phyloP scores from a whole-genome alignment of 2,329 filamentous ascomycete genomes.

The Trematosphaeria pertusa region DNA sequence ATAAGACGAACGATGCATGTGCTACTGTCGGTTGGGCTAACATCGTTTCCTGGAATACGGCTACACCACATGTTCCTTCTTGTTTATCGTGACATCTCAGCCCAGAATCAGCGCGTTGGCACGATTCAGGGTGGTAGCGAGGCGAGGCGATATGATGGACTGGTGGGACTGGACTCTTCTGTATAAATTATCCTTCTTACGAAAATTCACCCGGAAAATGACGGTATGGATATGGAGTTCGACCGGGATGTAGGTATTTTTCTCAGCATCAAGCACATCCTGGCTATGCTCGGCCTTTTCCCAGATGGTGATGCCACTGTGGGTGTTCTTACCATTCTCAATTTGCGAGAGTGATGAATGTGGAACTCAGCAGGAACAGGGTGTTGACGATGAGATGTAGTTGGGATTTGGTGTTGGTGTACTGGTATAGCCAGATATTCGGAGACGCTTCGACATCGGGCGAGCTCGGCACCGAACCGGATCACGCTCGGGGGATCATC shows the following conservation, averaged over 20 bases:
- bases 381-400: too few relatives aligned
- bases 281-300: slow-evolving; percentile 6
- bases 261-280: slow-evolving; percentile 23
- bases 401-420: too few relatives aligned
- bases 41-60: slow-evolving; percentile 34
- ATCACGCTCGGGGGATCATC: background rate
- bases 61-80: slow-evolving; percentile 36
- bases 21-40: slow-evolving; percentile 29
- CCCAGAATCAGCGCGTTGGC: too few relatives aligned
- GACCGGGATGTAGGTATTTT: slow-evolving; percentile 29
- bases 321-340: background rate
- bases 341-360: too few relatives aligned
- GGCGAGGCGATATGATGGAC: slow-evolving; percentile 19
- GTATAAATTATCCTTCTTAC: slow-evolving; percentile 31
- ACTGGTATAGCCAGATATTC: too few relatives aligned
- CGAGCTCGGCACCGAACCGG: slow-evolving; percentile 12
- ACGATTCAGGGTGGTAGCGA: too few relatives aligned
- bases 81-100: slow-evolving; percentile 41
- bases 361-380: too few relatives aligned
- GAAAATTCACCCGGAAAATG: slow-evolving; percentile 20
- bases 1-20: slow-evolving; percentile 35
- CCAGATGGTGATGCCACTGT: background rate
- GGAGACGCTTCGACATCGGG: slow-evolving; percentile 17
- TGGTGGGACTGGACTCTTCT: slow-evolving; percentile 21
- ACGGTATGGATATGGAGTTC: slow-evolving; percentile 23